phyloP scores from a whole-genome alignment of 257 asterid species.

The Parsonsia alboflavescens region DNA sequence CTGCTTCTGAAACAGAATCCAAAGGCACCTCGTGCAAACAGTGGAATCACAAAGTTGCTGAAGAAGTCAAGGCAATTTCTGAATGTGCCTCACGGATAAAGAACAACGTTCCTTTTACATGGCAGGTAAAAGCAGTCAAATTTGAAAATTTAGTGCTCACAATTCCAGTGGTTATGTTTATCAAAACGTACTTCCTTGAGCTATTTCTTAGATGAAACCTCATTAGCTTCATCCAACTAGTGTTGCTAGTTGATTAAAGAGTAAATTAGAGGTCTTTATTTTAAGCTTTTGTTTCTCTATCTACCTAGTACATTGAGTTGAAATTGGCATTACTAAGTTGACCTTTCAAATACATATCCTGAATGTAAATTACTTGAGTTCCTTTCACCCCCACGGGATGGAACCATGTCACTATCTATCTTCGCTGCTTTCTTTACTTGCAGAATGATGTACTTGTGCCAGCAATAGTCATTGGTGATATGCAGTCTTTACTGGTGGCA shows the following conservation, averaged over 20 bases:
- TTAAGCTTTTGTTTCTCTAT: background rate
- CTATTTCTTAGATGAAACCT: background rate
- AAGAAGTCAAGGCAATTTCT: constrained; percentile 90
- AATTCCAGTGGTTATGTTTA: background rate
- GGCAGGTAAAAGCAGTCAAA: constrained; percentile 42
- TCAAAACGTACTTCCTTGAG: background rate
- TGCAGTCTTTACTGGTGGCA: constrained; percentile 66
- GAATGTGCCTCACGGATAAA: constrained; percentile 58
- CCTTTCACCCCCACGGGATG: too few relatives aligned
- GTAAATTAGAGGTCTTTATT: background rate
- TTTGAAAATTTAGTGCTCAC: constrained; percentile 18
- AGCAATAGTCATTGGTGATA: constrained; percentile 53
- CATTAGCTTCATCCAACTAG: background rate
- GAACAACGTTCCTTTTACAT: constrained; percentile 40
- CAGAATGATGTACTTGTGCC: constrained; percentile 48
- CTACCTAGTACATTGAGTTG: background rate
- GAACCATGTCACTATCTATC: background rate
- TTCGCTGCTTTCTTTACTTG: constrained; percentile 29
- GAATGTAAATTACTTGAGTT: background rate
- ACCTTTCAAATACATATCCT: background rate
- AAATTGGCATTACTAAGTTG: background rate
- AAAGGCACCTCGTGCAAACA: constrained; percentile 50
- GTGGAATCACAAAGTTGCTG: constrained; percentile 56
- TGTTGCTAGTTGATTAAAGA: background rate
- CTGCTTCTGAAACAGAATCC: constrained; percentile 46